Evolutionary conservation across 2,329 filamentous ascomycete species (phyloP), one percentile per base, ranked within the genome.

Genomic region (Alternaria atra): DNA sequence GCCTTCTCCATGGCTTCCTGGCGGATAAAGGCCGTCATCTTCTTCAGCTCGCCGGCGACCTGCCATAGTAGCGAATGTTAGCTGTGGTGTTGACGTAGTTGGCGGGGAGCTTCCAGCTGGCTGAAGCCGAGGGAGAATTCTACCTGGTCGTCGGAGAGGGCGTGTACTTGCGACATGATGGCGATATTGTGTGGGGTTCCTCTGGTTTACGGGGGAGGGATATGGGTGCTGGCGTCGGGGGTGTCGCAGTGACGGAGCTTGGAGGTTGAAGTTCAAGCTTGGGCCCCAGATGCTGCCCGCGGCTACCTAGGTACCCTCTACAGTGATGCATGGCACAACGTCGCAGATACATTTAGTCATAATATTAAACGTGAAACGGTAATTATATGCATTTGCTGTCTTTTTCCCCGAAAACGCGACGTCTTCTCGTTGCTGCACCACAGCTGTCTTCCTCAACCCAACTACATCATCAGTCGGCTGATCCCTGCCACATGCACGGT

Each of bases 11-110:
- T 88, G 61, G 95, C 95, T 85, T 99, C 95, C 84, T 98, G 95
- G 82, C 93, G 92, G 89, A 99, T 99, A 88, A 99, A 99, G 79
- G 94, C 94, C 62, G 95, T 98, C 95, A 99, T 99, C 89, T 99
- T 99, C 87, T 92, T 94, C 83, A 99, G 92, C 89, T 99, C 95
- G 83, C 92, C 90, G 83, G 92, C 90, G 87, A 99, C 95, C 93
- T 98, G 80, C 53, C 65, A 68, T 65, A 55, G 71, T 25, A 66
- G 59, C 40, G 50, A 46, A 47, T 35, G 64, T 76, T 74, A 76
- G 72, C 72, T 68, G 68, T 66, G 70, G 57, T 63, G 70, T 72
- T 63, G 68, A 66, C 66, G 62, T 69, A 75, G 73, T 65, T 65
- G 51, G 70, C 57, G 46, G 46, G 46, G 46, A 50, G 46, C 46